Percentiles rank a stretch among this genome's conserved stretches.
phyloP scores from a whole-genome alignment of 139 green algal species.

The Auxenochlorella pyrenoidosa region DNA sequence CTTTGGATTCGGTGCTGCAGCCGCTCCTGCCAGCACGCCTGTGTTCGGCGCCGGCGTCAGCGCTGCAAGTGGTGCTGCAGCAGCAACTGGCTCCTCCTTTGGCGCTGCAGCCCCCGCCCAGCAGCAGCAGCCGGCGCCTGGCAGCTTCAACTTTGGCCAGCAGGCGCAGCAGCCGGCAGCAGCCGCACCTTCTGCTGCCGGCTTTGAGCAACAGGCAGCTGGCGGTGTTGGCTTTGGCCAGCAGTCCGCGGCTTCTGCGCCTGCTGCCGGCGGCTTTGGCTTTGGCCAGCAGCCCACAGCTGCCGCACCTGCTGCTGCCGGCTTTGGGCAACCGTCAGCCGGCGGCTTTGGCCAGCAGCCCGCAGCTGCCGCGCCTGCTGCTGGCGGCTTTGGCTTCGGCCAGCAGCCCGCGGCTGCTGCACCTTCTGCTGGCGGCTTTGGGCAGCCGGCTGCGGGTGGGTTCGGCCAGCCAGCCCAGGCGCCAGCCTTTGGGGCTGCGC shows the following conservation, averaged over 20 bases:
- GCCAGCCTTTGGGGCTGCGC: background rate
- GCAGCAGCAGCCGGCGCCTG: background rate
- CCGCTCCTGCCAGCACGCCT: background rate
- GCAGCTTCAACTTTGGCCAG: conserved; percentile 15
- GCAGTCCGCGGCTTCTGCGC: background rate
- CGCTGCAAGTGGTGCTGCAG: background rate
- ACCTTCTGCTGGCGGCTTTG: background rate
- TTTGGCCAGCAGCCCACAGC: background rate
- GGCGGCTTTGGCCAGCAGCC: background rate
- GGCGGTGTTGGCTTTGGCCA: background rate
- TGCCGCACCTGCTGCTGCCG: background rate
- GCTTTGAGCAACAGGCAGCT: no score
- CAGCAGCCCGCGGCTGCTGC: no score
- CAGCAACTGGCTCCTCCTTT: background rate
- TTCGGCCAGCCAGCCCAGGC: background rate
- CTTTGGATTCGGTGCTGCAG: background rate
- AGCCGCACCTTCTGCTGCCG: background rate
- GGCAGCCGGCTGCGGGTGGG: background rate
- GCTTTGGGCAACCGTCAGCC: background rate
- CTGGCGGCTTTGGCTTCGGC: conserved; percentile 7
- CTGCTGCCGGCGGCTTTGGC: conserved; percentile 8
- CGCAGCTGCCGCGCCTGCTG: background rate
- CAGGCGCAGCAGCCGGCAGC: background rate
- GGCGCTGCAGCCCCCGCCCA: background rate
- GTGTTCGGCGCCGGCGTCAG: background rate